Base-by-base conservation (phyloP, 2,329 filamentous ascomycete species). In the Botryotinia calthae region DNA sequence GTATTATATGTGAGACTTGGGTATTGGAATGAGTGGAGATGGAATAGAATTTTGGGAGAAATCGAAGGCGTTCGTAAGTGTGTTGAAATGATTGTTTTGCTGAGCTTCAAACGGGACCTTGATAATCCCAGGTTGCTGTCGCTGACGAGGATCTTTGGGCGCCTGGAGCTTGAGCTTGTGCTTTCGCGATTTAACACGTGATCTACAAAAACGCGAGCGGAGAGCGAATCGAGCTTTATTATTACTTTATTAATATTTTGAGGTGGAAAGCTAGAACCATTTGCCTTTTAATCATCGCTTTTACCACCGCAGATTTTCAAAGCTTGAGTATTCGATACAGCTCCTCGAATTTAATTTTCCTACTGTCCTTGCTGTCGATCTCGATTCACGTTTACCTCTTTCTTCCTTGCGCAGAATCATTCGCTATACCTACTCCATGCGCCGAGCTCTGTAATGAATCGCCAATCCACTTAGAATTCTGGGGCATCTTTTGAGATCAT, bases 401-500 rank as follows among this genome's bases (percentile, higher is more conserved):
- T 22, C 37, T 56, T 40, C 46, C 14, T 73, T 48, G 61, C 62
- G 20, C n/a, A 68, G 22, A 46, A 64, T 73, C 42, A 62, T 74
- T 73, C 73, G 64, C 71, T 58, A 76, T 72, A 74, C 69, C 70
- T 71, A 73, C 72, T 72, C 74, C 74, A 80, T 81, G 79, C 78
- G 73, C 75, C 75, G 72, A 61, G 76, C 68, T 62, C 73, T 73
- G 70, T 75, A 74, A 76, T 82, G 78, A 82, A 79, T 68, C 73
- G 76, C 77, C 71, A 76, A 77, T 75, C 80, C 78, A 78, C 78
- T 80, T 74, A 77, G 75, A 71, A 79, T 78, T 75, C 80, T 78
- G 78, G 81, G 81, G 76, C 81, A 82, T 77, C 78, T 82, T 78
- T 79, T 80, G 77, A 81, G 81, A 80, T 81, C 76, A 90, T 93